Evolutionary conservation across 2,329 filamentous ascomycete species (phyloP), one percentile per base, ranked within the genome.

Genomic region (Malbranchea zuffiana): DNA sequence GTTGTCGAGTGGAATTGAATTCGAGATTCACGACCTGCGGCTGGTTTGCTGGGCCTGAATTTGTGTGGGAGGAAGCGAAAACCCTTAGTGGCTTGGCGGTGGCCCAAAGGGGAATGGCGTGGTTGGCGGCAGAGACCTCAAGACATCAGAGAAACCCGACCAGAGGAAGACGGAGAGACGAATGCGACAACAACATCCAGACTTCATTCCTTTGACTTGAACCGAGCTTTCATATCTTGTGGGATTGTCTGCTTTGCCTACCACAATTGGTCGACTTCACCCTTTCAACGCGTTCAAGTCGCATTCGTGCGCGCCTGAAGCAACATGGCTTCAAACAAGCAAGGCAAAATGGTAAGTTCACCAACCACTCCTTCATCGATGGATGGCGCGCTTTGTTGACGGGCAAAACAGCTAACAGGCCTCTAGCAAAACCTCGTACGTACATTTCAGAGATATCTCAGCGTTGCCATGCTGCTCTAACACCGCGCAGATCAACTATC

Each of bases 281-380:
- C 35, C n/a, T 16, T 15, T 12, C 27, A 43, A 32, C 27, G 32
- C 32, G 13, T 35, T 41, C 39, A 60, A 63, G 63, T 61, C 63
- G 62, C 63, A 62, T 56, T 58, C 58, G 62, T 63, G 63, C 61
- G 63, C 62, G 44, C 39, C 27, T 35, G 44, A 50, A 46, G 44
- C 58, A 78, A 62, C 50, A 80, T 79, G 78, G 75, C 79, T 60
- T 55, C 62, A 45, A 88, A 94, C 75, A 93, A 94, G 67, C 87
- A 95, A 67, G 90, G 90, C 67, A 96, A 98, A 75, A 96, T 98
- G 90, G 90, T 96, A 71, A 74, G 84, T 78, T 43, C n/a, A n/a
- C 41, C 38, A 44, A 44, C 47, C 47, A 53, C 50, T 53, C 52
- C 50, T 41, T 46, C 37, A 52, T 59, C 51, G 59, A 53, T 59